Percentiles rank a stretch among this genome's conserved stretches.
Conservation (phyloP, 2,329 filamentous ascomycete species). For the Neofusicoccum parvum region DNA sequence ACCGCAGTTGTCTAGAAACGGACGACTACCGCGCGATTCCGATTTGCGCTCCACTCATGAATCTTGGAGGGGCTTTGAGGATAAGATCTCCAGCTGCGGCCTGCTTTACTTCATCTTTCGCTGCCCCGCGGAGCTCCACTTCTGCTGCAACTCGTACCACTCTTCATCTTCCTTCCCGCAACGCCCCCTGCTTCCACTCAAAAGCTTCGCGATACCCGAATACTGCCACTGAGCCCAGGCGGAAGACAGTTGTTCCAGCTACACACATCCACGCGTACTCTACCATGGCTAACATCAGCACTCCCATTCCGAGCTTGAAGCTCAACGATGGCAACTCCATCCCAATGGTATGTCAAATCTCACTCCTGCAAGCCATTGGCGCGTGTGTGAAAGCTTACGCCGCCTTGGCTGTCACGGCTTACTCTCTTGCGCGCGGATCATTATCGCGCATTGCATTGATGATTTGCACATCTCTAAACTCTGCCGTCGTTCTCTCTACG, state of each 20-base stretch:
- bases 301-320: slow-evolving; percentile 62
- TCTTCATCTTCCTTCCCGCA: neutral
- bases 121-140: slow-evolving; percentile 4
- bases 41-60: neutral
- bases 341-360: slow-evolving; percentile 57
- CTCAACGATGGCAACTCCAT: slow-evolving; percentile 75
- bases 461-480: neutral
- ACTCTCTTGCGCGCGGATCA: neutral
- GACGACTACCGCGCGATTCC: too few species aligned
- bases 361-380: neutral
- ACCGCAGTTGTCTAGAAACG: neutral
- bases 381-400: neutral
- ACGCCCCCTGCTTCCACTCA: neutral
- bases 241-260: neutral
- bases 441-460: neutral
- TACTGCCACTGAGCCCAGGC: neutral
- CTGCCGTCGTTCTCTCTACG: neutral
- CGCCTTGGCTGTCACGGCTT: neutral
- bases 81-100: neutral
- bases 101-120: neutral
- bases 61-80: neutral
- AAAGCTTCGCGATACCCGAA: neutral
- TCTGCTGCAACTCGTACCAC: neutral
- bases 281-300: slow-evolving; percentile 45
- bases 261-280: neutral